Percentiles rank a stretch among this genome's conserved stretches.
Conservation (phyloP, 768 basidiomycete genomes). For the Agaricus blazei region DNA sequence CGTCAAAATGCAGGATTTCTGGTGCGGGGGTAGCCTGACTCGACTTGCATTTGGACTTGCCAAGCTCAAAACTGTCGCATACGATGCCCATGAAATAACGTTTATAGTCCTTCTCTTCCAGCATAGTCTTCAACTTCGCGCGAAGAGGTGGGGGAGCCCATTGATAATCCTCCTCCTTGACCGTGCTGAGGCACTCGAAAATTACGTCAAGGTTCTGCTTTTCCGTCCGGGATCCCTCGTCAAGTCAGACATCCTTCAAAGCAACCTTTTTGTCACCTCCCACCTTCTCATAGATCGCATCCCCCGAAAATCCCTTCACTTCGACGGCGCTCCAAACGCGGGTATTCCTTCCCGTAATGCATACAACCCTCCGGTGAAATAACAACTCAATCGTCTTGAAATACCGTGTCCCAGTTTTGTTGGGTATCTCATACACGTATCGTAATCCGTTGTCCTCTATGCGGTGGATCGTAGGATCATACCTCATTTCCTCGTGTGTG, state of each 20-base stretch:
- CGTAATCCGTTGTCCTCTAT: not conserved
- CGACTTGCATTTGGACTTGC: not conserved
- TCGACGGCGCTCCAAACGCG: constrained; percentile 13
- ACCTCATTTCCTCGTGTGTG: constrained; percentile 3
- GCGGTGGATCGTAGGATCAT: constrained; percentile 2
- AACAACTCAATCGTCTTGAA: not conserved
- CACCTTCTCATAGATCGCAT: not conserved
- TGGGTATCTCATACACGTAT: not conserved
- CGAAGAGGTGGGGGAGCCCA: not conserved
- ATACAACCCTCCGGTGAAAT: not conserved
- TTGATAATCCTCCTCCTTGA: not conserved
- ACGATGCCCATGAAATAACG: constrained; percentile 6
- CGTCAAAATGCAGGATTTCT: not conserved
- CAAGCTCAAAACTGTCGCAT: not conserved
- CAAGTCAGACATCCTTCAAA: constrained; percentile 19
- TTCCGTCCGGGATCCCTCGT: constrained; percentile 9
- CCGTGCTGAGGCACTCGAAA: constrained; percentile 4
- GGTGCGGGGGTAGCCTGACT: not conserved
- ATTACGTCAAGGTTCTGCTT: constrained; percentile 12
- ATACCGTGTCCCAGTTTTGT: not conserved
- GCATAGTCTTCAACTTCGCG: not conserved
- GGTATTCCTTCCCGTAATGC: constrained; percentile 11
- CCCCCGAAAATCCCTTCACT: not conserved
- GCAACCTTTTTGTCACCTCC: constrained; percentile 4
- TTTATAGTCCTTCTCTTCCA: not conserved